These are phyloP conservation scores for Gypsophila paniculata DNA, from an alignment of 179 eudicot species.

Conservation along the genomic window DNA sequence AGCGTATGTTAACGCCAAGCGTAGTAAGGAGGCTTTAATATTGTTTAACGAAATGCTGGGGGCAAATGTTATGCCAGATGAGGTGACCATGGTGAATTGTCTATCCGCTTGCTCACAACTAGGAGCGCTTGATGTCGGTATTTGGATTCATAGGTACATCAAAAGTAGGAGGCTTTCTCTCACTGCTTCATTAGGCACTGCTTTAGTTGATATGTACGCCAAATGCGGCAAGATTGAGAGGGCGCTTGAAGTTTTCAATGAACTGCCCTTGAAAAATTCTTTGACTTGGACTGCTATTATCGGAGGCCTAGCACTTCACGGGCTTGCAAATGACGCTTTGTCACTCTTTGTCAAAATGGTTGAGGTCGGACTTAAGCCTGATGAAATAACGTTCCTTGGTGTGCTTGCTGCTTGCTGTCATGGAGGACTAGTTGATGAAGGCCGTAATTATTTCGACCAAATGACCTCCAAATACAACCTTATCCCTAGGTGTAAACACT, in stretches of 20 bases:
- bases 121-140: conserved; percentile 79
- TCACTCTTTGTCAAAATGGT: conserved; percentile 52
- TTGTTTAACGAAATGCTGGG: conserved; percentile 68
- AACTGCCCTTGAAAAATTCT: conserved; percentile 52
- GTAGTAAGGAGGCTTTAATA: conserved; percentile 55
- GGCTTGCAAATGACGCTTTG: conserved; percentile 63
- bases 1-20: conserved; percentile 69
- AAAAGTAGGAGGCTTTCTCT: conserved; percentile 45
- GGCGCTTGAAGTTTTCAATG: conserved; percentile 63
- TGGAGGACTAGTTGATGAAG: conserved; percentile 81
- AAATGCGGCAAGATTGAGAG: conserved; percentile 75
- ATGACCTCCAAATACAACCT: conserved; percentile 54
- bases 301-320: conserved; percentile 70
- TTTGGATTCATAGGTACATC: conserved; percentile 68
- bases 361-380: conserved; percentile 58
- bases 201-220: conserved; percentile 85
- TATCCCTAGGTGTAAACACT: conserved; percentile 60
- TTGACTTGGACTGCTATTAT: conserved; percentile 72
- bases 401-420: conserved; percentile 79
- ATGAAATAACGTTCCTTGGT: conserved; percentile 76
- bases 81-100: conserved; percentile 65
- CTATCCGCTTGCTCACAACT: conserved; percentile 79
- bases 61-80: conserved; percentile 51
- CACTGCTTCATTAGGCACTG: conserved; percentile 68
- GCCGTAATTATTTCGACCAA: conserved; percentile 52